Base-by-base conservation (phyloP, 129 eudicot species). In the Kitagawia praeruptora region DNA sequence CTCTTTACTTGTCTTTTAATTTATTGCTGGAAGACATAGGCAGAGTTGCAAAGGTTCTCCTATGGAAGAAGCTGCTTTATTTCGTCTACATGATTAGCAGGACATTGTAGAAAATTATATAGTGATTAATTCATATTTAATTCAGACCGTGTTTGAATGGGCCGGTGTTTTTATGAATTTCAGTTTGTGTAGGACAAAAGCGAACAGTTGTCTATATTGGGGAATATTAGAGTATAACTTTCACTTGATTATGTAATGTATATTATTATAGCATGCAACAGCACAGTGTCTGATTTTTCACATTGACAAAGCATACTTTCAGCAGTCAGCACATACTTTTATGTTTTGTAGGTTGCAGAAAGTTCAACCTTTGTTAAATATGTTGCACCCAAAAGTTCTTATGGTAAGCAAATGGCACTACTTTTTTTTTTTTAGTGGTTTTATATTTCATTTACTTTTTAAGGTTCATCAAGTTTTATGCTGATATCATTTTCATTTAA, bases 311-410 rank as follows among this genome's bases (percentile, higher is more conserved):
- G 19, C 75, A 70, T 70, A 70, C 47, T 70, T 39, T 23, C 13
- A 53, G 49, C 14, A n/a, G 2, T 23, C 13, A 53, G 49, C 14
- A n/a, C 12, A 28, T 3, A 16, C 21, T 58, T 63, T 83, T 41
- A 70, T 75, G 74, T 64, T 72, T 84, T 86, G 82, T 89, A 93
- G 98, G 86, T 81, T 80, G 75, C 88, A 85, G 77, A 88, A 87
- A 77, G 83, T 81, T 70, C 86, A 83, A 69, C 90, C 85, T 56
- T 85, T 93, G 83, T 82, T 95, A 81, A 87, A 87, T 79, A 80
- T 83, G 45, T 82, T 95, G 84, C 93, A 89, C 71, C 97, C 99
- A 47, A 89, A 83, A 75, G 54, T 82, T 77, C 87, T 87, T 37
- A 80, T 95, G 96, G 98, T 91, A 87, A 85, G 16, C 25, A 18